Evolutionary conservation across 2,329 filamentous ascomycete genomes (phyloP).

Genomic region (Arthrocladium fulminans): DNA sequence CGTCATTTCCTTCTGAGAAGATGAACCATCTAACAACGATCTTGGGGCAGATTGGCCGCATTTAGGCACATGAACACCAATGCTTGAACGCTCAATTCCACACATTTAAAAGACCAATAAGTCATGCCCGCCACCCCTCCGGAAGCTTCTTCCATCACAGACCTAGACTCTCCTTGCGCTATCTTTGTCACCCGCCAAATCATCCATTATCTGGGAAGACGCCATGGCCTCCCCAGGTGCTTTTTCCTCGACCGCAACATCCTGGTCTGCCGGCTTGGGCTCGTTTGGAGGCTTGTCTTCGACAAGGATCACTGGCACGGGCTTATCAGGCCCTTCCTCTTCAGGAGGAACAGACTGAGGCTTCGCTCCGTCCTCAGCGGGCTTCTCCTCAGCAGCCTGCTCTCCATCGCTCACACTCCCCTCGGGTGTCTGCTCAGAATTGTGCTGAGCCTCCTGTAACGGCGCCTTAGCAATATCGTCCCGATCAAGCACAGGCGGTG

Average conservation of each 20-base stretch:
- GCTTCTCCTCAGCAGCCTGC: background rate
- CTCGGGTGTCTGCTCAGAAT: conserved; percentile 8
- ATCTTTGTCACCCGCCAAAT: conserved; percentile 3
- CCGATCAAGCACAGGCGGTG: conserved; percentile 35
- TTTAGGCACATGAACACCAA: conserved; percentile 1
- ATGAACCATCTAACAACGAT: background rate
- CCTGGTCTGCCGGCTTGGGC: background rate
- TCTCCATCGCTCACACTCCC: conserved; percentile 3
- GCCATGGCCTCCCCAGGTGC: background rate
- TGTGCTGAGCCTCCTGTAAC: conserved; percentile 16
- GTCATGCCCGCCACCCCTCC: background rate
- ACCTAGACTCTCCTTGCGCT: background rate
- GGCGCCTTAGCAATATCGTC: conserved; percentile 28
- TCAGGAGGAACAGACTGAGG: background rate
- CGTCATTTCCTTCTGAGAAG: background rate
- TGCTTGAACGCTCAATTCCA: background rate
- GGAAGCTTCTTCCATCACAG: background rate
- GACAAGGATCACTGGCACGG: background rate
- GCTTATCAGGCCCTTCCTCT: background rate
- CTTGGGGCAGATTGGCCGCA: conserved; percentile 3
- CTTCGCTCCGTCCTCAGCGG: background rate
- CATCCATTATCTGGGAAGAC: conserved; percentile 1
- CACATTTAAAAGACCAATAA: background rate
- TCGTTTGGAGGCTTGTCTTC: background rate
- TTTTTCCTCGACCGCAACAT: background rate